Conservation (phyloP, 1,284 basidiomycete genomes). For the Calocybe gambosa region DNA sequence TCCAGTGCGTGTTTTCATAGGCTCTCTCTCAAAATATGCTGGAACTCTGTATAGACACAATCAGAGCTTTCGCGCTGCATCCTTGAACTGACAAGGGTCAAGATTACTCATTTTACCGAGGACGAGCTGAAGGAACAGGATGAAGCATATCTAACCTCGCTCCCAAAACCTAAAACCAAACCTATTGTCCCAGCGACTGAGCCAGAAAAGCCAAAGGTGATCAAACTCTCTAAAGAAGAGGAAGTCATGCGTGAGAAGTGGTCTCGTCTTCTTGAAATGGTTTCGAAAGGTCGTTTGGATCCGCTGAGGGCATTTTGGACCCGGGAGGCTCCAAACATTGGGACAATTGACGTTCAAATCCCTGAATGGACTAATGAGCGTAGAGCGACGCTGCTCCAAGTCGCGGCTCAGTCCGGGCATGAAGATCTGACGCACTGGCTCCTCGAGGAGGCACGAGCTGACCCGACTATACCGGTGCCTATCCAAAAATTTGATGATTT, state of each 20-base stretch:
- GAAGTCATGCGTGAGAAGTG: constrained; percentile 73
- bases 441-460: constrained; percentile 72
- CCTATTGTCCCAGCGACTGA: constrained; percentile 26
- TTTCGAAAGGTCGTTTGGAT: constrained; percentile 78
- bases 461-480: constrained; percentile 72
- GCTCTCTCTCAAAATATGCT: background rate
- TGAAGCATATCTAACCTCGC: constrained; percentile 79
- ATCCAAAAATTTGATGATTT: constrained; percentile 19
- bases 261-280: constrained; percentile 82
- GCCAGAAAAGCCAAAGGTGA: constrained; percentile 42
- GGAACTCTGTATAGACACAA: constrained; percentile 59
- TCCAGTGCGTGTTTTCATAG: constrained; percentile 54
- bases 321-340: constrained; percentile 60
- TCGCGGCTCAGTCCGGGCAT: constrained; percentile 72
- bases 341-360: constrained; percentile 52
- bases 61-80: constrained; percentile 87
- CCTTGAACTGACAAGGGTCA: constrained; percentile 81
- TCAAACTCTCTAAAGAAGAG: constrained; percentile 73
- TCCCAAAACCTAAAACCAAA: constrained; percentile 67
- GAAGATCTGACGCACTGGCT: constrained; percentile 76
- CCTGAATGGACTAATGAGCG: constrained; percentile 64
- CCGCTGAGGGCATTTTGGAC: constrained; percentile 78
- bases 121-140: constrained; percentile 82
- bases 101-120: constrained; percentile 82
- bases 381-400: constrained; percentile 68